A percentile compares a stretch with the other conserved stretches of the same genome.
These are phyloP conservation scores for Odontarrhena argentea DNA, from an alignment of 345 rosid genomes.

Conservation along the genomic window DNA sequence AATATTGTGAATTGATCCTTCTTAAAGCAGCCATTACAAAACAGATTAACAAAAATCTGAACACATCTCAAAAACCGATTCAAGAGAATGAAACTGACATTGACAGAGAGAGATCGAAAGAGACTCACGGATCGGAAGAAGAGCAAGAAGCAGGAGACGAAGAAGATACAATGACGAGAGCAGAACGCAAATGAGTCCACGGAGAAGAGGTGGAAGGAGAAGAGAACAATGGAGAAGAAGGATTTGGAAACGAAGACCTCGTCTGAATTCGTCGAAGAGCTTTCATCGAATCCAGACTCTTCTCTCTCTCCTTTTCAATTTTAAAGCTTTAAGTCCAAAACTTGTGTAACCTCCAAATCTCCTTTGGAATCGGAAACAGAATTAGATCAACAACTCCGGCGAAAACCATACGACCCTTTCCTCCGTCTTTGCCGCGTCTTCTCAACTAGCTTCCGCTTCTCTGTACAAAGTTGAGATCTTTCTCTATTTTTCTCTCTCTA, in stretches of 20 bases:
- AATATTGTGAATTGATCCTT: neutral
- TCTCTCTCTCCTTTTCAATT: neutral
- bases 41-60: neutral
- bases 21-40: neutral
- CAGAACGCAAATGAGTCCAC: slow-evolving; percentile 94
- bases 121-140: slow-evolving; percentile 82
- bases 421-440: slow-evolving; percentile 23
- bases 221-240: slow-evolving; percentile 67
- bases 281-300: slow-evolving; percentile 54
- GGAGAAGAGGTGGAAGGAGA: slow-evolving; percentile 57
- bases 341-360: neutral
- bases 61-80: neutral
- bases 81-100: neutral
- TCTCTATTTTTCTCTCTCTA: neutral
- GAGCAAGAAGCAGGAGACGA: slow-evolving; percentile 80
- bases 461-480: slow-evolving; percentile 17
- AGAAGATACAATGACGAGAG: slow-evolving; percentile 70
- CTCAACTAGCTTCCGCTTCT: slow-evolving; percentile 23
- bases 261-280: slow-evolving; percentile 83
- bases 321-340: neutral
- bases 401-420: slow-evolving; percentile 24
- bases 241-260: slow-evolving; percentile 59
- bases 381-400: slow-evolving; percentile 7
- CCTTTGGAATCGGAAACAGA: slow-evolving; percentile 12
- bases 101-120: slow-evolving; percentile 1